A percentile compares a stretch with the other conserved stretches of the same genome.
Evolutionary conservation across 1,284 basidiomycete species (phyloP).

Genomic region (Inonotus hispidus): DNA sequence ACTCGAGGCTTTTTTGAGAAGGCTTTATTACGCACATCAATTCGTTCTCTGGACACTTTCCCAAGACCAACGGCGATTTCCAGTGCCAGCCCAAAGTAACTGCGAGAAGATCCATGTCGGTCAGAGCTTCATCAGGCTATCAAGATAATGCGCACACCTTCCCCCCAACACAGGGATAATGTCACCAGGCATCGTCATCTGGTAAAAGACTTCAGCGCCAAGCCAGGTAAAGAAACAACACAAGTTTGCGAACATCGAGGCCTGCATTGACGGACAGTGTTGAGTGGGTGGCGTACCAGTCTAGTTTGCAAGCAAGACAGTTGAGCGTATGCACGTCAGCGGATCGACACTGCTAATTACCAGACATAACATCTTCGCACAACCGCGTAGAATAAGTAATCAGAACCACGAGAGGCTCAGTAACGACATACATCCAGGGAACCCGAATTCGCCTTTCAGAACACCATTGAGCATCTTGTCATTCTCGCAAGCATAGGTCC

Average conservation of each 20-base stretch:
- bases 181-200: constrained; percentile 66
- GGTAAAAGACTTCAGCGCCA: background rate
- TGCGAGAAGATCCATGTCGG: constrained; percentile 10
- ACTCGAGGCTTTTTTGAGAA: background rate
- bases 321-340: background rate
- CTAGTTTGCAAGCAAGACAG: constrained; percentile 26
- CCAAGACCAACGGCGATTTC: constrained; percentile 39
- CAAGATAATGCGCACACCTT: background rate
- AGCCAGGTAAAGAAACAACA: background rate
- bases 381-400: background rate
- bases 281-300: constrained; percentile 40
- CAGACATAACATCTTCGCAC: constrained; percentile 15
- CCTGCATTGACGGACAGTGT: constrained; percentile 36
- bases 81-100: constrained; percentile 47
- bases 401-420: background rate
- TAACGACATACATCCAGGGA: constrained; percentile 43
- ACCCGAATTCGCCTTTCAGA: constrained; percentile 54
- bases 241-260: constrained; percentile 35
- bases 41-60: constrained; percentile 36
- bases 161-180: constrained; percentile 29
- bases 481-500: constrained; percentile 51
- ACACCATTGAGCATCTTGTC: constrained; percentile 47
- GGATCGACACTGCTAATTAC: background rate
- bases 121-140: background rate
- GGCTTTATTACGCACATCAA: constrained; percentile 38